Base-by-base conservation (phyloP, 768 basidiomycete species). In the Tephrocybe sp. region DNA sequence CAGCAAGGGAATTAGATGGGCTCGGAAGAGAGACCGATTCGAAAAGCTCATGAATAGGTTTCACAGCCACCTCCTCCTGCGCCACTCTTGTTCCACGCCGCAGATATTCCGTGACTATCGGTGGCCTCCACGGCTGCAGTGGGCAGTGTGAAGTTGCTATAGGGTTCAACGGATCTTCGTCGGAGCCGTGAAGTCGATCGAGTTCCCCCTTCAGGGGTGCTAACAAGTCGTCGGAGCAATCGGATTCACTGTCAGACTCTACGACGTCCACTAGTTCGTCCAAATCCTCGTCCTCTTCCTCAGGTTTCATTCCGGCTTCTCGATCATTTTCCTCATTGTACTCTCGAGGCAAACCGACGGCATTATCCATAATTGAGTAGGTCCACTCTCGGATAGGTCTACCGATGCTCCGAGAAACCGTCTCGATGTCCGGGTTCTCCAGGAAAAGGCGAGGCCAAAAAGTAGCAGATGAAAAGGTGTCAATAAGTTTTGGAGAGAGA, bases 401-500 rank as follows among this genome's bases (percentile, higher is more conserved):
- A 4, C 83, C 83, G 11, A 91, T 77, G 46, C 77, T 83, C 49
- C 80, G 68, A 16, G 79, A 70, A 9, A 86, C 84, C 0, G 80
- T 81, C 62, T 89, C 87, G 25, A 77, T 43, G 63, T 92, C 89
- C 0, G 90, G 90, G 55, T 83, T 78, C 52, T 92, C 90, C 16
- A 92, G 75, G 62, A 89, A 90, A n/a, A 84, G 61, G 27, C 74
- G 70, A 4, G 86, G 82, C 87, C 87, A 92, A 49, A 73, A 83
- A 1, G 87, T 82, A 15, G 76, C 79, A 0, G 85, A 82, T 48
- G 67, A 79, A 44, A 91, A 63, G 4, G 76, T 61, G 55, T 91
- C 85, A 62, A 86, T 63, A 24, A 80, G 66, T 51, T 78, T 75
- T 1, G 85, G 78, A 15, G 79, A 71, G 16, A 92, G 64, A 1